Evolutionary conservation across 768 basidiomycete genomes (phyloP).

Genomic region (Agrocybe praecox): DNA sequence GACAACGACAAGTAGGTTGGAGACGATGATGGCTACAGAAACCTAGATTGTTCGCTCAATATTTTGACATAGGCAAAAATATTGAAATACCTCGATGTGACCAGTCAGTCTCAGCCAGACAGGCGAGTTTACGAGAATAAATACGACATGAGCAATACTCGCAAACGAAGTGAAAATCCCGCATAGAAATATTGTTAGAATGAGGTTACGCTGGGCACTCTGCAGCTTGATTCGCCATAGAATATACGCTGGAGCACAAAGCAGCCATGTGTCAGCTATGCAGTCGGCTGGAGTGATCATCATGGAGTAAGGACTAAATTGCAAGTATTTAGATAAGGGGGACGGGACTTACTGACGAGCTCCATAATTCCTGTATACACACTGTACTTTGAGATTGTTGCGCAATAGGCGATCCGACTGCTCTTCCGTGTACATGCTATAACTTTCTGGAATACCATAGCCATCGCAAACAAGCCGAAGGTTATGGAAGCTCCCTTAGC

Average conservation of each 20-base stretch:
- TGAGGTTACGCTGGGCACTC: constrained; percentile 1
- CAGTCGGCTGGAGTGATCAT: background rate
- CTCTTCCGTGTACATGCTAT: constrained; percentile 5
- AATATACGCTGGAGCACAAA: constrained; percentile 5
- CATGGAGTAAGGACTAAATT: no score
- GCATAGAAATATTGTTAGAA: constrained; percentile 8
- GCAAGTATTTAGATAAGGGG: background rate
- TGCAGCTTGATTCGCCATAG: constrained; percentile 5
- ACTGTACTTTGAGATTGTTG: background rate
- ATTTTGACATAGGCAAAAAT: no score
- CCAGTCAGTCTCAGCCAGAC: background rate
- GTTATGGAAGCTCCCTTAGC: background rate
- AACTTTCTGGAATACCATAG: constrained; percentile 9
- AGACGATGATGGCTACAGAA: no score
- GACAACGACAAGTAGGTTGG: no score
- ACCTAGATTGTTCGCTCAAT: no score
- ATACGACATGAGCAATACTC: constrained; percentile 6
- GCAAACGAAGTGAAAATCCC: constrained; percentile 8
- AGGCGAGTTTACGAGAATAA: background rate
- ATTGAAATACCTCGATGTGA: constrained; percentile 8
- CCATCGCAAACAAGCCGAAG: constrained; percentile 4
- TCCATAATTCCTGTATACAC: constrained; percentile 1
- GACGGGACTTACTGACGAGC: background rate
- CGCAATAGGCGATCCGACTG: background rate
- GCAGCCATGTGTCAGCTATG: constrained; percentile 10